Conservation (phyloP, 1,139 yeast genomes). For the Candida mesenterica region DNA sequence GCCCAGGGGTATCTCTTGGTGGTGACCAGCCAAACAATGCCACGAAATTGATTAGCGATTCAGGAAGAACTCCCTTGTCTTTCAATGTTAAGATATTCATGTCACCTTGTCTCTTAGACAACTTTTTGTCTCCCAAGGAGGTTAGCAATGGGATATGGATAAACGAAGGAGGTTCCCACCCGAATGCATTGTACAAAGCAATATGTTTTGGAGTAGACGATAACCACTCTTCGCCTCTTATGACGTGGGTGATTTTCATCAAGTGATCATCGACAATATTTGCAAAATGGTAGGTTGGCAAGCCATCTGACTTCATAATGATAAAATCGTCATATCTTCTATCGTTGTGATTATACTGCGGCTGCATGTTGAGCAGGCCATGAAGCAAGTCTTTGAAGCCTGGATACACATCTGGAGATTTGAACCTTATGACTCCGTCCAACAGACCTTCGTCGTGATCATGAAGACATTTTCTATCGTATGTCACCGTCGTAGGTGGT, state of each 20-base stretch:
- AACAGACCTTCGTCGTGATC: conserved; percentile 28
- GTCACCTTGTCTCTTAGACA: conserved; percentile 85
- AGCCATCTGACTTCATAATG: conserved; percentile 82
- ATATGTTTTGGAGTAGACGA: conserved; percentile 94
- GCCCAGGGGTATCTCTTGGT: conserved; percentile 50
- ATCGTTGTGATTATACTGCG: conserved; percentile 70
- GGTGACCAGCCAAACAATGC: conserved; percentile 97
- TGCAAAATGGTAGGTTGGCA: conserved; percentile 96
- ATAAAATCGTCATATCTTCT: conserved; percentile 87
- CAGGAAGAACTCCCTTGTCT: conserved; percentile 71
- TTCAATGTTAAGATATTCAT: conserved; percentile 62
- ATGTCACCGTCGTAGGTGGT: conserved; percentile 91
- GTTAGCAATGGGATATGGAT: conserved; percentile 91
- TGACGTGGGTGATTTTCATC: conserved; percentile 90
- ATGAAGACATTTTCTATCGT: conserved; percentile 72
- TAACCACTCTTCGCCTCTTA: conserved; percentile 97
- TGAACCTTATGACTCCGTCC: conserved; percentile 54
- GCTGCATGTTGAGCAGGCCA: conserved; percentile 73
- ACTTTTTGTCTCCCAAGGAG: conserved; percentile 68
- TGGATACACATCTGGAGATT: conserved; percentile 70
- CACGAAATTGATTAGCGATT: conserved; percentile 81
- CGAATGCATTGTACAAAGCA: conserved; percentile 81
- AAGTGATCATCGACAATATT: conserved; percentile 92
- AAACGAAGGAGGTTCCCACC: conserved; percentile 79
- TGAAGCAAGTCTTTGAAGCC: conserved; percentile 70